These are phyloP conservation scores for Trichocladium uniseriatum DNA, from an alignment of 495 filamentous ascomycete genomes.

Conservation along the genomic window DNA sequence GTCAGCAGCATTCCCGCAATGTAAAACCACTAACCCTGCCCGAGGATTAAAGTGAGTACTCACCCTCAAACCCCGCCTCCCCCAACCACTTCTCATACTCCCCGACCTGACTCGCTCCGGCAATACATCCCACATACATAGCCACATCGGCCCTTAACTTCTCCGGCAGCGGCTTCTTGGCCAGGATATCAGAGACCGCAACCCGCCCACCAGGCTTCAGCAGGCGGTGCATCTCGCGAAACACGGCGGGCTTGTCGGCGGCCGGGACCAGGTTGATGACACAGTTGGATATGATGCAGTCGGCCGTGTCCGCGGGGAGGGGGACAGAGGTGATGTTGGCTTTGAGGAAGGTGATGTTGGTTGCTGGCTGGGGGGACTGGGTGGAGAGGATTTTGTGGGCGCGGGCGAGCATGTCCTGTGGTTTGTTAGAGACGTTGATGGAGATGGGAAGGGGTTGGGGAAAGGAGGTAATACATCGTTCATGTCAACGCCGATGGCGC, in stretches of 20 bases:
- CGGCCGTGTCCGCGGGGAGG: constrained; percentile 33
- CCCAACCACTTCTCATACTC: constrained; percentile 49
- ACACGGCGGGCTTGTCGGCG: constrained; percentile 47
- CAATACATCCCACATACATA: constrained; percentile 53
- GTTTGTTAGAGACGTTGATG: not conserved
- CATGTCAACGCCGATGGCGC: constrained; percentile 59
- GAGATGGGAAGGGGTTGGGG: not conserved
- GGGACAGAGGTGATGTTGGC: constrained; percentile 45
- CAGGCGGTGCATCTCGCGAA: constrained; percentile 53
- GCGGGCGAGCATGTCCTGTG: constrained; percentile 49
- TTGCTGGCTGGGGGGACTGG: constrained; percentile 10
- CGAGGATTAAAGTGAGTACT: no score
- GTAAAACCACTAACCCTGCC: no score
- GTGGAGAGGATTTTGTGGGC: constrained; percentile 39
- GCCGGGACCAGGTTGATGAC: constrained; percentile 57
- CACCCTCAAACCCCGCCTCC: constrained; percentile 48
- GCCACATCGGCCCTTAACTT: constrained; percentile 39
- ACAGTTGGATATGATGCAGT: constrained; percentile 52
- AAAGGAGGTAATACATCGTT: constrained; percentile 39
- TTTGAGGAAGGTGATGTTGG: constrained; percentile 45
- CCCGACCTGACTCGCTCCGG: constrained; percentile 45
- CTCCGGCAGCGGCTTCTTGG: constrained; percentile 42
- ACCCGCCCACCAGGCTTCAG: constrained; percentile 52
- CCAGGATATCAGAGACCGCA: constrained; percentile 57
- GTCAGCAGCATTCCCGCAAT: no score